Percentiles rank a stretch among this genome's conserved stretches.
Conservation (phyloP, 2,329 filamentous ascomycete genomes). For the Mollisia scopiformis region DNA sequence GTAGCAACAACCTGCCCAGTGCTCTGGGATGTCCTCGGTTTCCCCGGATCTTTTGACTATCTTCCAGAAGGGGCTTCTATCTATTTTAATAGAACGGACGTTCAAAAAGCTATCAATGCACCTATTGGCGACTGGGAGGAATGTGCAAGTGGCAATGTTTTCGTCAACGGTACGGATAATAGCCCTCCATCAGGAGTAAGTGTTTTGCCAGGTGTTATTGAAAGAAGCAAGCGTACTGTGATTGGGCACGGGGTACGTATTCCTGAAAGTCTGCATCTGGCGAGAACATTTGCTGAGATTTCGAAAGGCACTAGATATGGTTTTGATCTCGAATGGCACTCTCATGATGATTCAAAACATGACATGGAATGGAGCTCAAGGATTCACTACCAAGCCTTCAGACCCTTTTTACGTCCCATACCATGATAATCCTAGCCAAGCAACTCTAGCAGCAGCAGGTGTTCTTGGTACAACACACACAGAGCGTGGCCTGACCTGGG, state of each 20-base stretch:
- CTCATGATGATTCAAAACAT: conserved; percentile 68
- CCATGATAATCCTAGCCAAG: conserved; percentile 69
- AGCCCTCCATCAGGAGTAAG: conserved; percentile 57
- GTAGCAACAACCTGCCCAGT: conserved; percentile 73
- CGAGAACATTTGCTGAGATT: conserved; percentile 30
- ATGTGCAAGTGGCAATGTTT: conserved; percentile 53
- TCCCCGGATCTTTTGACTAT: conserved; percentile 68
- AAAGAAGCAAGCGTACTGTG: conserved; percentile 72
- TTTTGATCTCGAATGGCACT: conserved; percentile 62
- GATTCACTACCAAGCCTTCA: conserved; percentile 53
- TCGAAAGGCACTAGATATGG: conserved; percentile 46
- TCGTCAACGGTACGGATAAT: conserved; percentile 51
- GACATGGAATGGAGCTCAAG: conserved; percentile 66
- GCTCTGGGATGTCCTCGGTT: conserved; percentile 69
- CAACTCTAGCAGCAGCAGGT: conserved; percentile 69
- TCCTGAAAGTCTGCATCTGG: not conserved
- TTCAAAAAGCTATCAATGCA: conserved; percentile 65
- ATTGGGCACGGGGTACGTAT: conserved; percentile 68
- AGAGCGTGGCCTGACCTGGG: conserved; percentile 77
- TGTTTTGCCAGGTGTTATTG: conserved; percentile 72
- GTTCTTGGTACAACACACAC: conserved; percentile 71
- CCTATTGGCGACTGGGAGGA: conserved; percentile 69
- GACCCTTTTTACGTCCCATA: conserved; percentile 41
- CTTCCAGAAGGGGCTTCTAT: conserved; percentile 61
- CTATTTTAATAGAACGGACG: conserved; percentile 64